Evolutionary conservation across 768 basidiomycete species (phyloP).

Genomic region (Kwoniella europaea): DNA sequence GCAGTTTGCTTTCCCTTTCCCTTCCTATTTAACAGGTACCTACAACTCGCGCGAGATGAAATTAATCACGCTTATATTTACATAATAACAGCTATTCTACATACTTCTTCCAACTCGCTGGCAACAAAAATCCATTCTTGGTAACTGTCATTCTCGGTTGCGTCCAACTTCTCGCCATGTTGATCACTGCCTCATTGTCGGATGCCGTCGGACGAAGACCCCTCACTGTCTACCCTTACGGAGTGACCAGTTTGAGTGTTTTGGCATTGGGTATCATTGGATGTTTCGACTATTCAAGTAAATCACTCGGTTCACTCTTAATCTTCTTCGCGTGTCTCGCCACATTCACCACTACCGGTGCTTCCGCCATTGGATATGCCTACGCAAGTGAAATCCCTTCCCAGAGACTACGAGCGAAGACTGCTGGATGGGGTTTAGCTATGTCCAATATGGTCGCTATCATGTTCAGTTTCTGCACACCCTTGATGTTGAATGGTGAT

Average conservation of each 20-base stretch:
- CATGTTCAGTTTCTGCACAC: constrained; percentile 33
- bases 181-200: constrained; percentile 9
- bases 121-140: constrained; percentile 25
- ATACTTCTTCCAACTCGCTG: constrained; percentile 37
- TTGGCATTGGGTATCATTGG: constrained; percentile 34
- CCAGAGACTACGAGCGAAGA: constrained; percentile 31
- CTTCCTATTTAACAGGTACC: no score
- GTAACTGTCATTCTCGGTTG: constrained; percentile 29
- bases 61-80: no score
- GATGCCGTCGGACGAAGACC: constrained; percentile 16
- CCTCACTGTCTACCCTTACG: constrained; percentile 29
- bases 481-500: constrained; percentile 24
- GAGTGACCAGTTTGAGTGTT: constrained; percentile 18
- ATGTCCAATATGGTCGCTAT: constrained; percentile 30
- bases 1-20: no score
- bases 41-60: no score
- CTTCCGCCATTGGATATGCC: constrained; percentile 33
- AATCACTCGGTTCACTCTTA: constrained; percentile 26
- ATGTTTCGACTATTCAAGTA: constrained; percentile 34
- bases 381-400: constrained; percentile 38
- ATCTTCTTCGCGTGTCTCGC: constrained; percentile 39
- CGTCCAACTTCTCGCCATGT: constrained; percentile 17
- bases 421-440: constrained; percentile 28
- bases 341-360: constrained; percentile 38
- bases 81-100: constrained; percentile 10